Evolutionary conservation across 192 early-diverging fungal species (phyloP).

Genomic region (Podila epigama): DNA sequence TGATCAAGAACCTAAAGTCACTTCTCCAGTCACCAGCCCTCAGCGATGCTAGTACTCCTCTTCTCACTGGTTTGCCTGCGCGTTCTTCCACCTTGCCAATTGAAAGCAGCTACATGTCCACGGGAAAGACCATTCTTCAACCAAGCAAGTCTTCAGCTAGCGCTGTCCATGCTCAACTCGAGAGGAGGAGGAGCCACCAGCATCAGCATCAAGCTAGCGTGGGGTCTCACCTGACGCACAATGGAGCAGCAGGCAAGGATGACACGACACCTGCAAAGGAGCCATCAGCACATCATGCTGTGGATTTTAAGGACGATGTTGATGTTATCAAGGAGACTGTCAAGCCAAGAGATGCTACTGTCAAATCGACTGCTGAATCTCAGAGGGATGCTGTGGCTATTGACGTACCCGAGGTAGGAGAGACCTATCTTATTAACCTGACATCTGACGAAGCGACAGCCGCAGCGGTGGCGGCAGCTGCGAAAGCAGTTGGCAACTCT

Average conservation of each 20-base stretch:
- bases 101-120: conserved; percentile 30
- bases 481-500: not conserved
- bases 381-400: not conserved
- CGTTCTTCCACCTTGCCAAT: conserved; percentile 13
- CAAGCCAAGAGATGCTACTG: not conserved
- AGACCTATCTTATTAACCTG: conserved; percentile 4
- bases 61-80: not conserved
- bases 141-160: not conserved
- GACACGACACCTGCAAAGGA: not conserved
- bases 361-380: not conserved
- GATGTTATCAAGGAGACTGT: conserved; percentile 13
- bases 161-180: not conserved
- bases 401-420: conserved; percentile 13
- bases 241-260: too few relatives aligned
- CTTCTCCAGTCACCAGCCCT: conserved; percentile 22
- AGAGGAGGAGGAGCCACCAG: not conserved
- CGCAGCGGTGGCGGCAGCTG: not conserved
- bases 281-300: conserved; percentile 1
- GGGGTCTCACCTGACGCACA: too few relatives aligned
- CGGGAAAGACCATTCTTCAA: conserved; percentile 44
- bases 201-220: not conserved
- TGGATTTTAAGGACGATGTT: conserved; percentile 29
- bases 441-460: not conserved
- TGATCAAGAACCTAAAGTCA: conserved; percentile 39
- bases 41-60: conserved; percentile 15